Percentiles rank a stretch among this genome's conserved stretches.
These are phyloP conservation scores for Saturnispora besseyi DNA, from an alignment of 805 yeast genomes.

Conservation along the genomic window DNA sequence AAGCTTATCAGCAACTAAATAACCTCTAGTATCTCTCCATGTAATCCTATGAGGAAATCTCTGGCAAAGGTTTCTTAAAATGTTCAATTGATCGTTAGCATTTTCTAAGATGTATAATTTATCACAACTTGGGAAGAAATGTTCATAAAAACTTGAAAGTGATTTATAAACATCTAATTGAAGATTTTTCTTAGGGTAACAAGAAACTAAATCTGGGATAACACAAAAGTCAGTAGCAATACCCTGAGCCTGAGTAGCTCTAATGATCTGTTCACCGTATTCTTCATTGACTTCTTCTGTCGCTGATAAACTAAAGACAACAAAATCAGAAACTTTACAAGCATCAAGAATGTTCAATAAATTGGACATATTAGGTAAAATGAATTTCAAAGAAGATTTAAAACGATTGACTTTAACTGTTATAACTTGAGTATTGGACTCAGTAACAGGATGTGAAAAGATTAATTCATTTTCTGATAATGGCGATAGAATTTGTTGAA, in stretches of 20 bases:
- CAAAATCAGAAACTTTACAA: slow-evolving; percentile 82
- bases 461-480: slow-evolving; percentile 29
- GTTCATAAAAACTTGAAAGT: slow-evolving; percentile 54
- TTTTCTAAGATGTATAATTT: slow-evolving; percentile 64
- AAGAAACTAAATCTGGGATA: slow-evolving; percentile 59
- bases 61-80: slow-evolving; percentile 71
- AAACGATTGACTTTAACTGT: slow-evolving; percentile 52
- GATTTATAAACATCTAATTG: slow-evolving; percentile 64
- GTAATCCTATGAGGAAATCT: slow-evolving; percentile 74
- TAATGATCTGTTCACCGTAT: slow-evolving; percentile 80
- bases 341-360: slow-evolving; percentile 72
- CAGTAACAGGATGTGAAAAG: slow-evolving; percentile 26
- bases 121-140: slow-evolving; percentile 75
- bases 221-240: slow-evolving; percentile 75
- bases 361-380: slow-evolving; percentile 60
- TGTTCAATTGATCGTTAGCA: slow-evolving; percentile 60
- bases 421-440: slow-evolving; percentile 40
- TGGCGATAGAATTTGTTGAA: slow-evolving; percentile 36
- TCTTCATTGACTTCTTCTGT: slow-evolving; percentile 67
- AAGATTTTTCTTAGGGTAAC: slow-evolving; percentile 64
- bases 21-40: slow-evolving; percentile 94
- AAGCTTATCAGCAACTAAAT: slow-evolving; percentile 65
- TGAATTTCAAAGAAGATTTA: slow-evolving; percentile 64
- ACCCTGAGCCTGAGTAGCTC: slow-evolving; percentile 90
- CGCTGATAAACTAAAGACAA: slow-evolving; percentile 84